These are phyloP conservation scores for Quercus robur DNA, from an alignment of 306 rosid genomes.

Conservation along the genomic window DNA sequence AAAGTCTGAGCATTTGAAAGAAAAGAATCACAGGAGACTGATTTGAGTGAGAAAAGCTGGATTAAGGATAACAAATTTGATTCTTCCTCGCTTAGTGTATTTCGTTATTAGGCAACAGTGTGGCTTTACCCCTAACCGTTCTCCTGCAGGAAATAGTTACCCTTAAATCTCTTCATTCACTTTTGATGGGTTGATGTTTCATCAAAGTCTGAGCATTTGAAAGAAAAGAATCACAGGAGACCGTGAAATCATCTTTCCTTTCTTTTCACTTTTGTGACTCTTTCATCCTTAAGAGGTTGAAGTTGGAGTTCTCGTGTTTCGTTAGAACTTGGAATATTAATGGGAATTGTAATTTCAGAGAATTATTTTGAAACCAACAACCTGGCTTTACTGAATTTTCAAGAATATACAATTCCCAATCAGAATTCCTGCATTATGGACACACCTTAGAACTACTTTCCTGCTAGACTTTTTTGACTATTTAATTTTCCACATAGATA, in stretches of 20 bases:
- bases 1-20: neutral
- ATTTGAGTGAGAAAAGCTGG: neutral
- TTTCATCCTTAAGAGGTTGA: too few relatives aligned
- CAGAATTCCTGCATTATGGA: neutral
- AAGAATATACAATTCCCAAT: neutral
- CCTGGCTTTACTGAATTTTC: neutral
- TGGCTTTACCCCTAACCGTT: neutral
- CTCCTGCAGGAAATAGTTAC: neutral
- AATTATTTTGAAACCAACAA: neutral
- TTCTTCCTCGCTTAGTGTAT: neutral
- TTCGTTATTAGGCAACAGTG: neutral
- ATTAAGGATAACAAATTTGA: neutral
- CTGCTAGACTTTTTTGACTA: neutral
- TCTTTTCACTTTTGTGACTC: neutral
- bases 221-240: neutral
- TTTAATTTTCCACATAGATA: neutral
- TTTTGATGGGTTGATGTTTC: neutral
- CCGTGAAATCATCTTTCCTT: neutral
- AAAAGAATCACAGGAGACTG: neutral
- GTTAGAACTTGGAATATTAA: neutral
- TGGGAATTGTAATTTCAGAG: neutral
- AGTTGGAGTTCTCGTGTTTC: neutral
- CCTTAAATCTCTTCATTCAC: neutral
- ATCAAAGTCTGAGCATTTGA: neutral
- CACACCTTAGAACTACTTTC: neutral